These are phyloP conservation scores for Alnus rubra DNA, from an alignment of 306 rosid species.

Conservation along the genomic window DNA sequence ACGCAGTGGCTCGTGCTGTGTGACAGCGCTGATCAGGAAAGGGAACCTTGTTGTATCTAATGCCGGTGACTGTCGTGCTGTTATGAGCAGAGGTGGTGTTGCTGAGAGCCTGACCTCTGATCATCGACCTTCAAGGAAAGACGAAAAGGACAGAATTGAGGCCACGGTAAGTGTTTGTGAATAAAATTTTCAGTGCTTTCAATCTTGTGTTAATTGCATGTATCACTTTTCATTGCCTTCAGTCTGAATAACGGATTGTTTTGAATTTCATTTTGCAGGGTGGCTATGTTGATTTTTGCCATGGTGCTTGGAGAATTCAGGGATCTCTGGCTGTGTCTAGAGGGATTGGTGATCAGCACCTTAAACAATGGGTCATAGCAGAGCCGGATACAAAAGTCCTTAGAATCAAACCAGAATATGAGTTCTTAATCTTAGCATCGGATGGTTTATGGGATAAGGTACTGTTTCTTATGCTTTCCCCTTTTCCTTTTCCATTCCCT, in stretches of 20 bases:
- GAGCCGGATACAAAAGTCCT: conserved; percentile 84
- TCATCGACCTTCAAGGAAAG: conserved; percentile 84
- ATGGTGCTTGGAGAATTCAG: conserved; percentile 85
- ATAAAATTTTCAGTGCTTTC: not conserved
- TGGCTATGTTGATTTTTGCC: conserved; percentile 90
- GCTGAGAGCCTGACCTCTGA: conserved; percentile 89
- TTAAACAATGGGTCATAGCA: conserved; percentile 81
- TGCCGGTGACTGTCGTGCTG: conserved; percentile 96
- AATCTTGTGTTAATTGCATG: conserved; percentile 6
- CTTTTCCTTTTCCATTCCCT: not conserved
- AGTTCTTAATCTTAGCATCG: conserved; percentile 86
- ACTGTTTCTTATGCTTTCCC: conserved; percentile 18
- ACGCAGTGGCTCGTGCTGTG: conserved; percentile 82
- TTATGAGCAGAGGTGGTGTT: conserved; percentile 72
- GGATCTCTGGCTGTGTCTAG: conserved; percentile 92
- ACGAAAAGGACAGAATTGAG: conserved; percentile 78
- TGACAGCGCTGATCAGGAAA: conserved; percentile 71
- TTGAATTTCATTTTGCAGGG: conserved; percentile 55
- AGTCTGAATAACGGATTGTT: conserved; percentile 15
- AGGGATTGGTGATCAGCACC: conserved; percentile 77
- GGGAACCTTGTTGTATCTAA: conserved; percentile 82
- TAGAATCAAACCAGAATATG: conserved; percentile 63
- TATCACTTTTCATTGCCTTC: not conserved
- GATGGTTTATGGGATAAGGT: conserved; percentile 99
- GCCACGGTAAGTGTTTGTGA: conserved; percentile 46